These are phyloP conservation scores for Lactarius indigo DNA, from an alignment of 768 basidiomycete species.

Conservation along the genomic window DNA sequence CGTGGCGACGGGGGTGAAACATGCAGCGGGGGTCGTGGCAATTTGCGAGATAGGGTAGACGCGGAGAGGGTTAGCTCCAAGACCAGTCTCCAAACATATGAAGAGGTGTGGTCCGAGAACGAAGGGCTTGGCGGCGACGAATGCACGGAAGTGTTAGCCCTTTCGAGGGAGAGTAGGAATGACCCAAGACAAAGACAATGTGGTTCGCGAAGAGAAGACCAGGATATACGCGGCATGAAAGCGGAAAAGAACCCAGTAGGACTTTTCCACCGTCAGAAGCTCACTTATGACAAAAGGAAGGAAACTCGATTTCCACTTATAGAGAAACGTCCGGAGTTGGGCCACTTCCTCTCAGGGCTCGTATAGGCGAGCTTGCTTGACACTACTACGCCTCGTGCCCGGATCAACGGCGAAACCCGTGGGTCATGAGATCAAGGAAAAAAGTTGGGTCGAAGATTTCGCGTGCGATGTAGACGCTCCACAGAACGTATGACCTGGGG, in stretches of 20 bases:
- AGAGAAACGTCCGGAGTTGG: background rate
- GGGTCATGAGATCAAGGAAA: background rate
- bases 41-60: background rate
- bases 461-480: background rate
- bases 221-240: background rate
- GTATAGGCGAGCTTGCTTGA: background rate
- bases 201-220: background rate
- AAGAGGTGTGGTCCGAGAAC: background rate
- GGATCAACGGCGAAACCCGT: background rate
- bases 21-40: background rate
- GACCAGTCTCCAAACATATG: background rate
- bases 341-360: background rate
- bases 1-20: background rate
- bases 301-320: background rate
- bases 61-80: background rate
- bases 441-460: background rate
- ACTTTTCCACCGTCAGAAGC: background rate
- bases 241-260: background rate
- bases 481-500: background rate
- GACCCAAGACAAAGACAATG: background rate
- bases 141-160: background rate
- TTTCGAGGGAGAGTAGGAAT: background rate
- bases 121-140: background rate
- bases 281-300: background rate
- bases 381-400: background rate